Base-by-base conservation (phyloP, 345 rosid species). In the Firmiana major region DNA sequence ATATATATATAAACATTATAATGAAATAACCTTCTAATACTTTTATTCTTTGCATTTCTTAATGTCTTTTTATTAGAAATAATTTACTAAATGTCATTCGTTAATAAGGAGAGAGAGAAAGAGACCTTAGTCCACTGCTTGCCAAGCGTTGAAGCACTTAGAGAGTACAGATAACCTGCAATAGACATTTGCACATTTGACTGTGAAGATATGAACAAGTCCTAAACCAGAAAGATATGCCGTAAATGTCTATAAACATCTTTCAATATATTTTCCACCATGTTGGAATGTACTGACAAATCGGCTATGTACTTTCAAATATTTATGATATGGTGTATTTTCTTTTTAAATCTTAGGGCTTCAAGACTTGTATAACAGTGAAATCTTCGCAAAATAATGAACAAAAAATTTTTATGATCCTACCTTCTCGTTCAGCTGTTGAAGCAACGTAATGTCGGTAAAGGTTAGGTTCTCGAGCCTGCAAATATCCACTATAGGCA, bases 381-480 rank as follows among this genome's bases (percentile, higher is more conserved):
- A 17, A 34, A 65, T 13, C 57, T 74, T 36, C 45, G 28, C 5
- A 26, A 67, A 21, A 48, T 42, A n/a, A 46, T 28, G 68, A 3
- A 17, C 57, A 57, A 45, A 58, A 5, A 73, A 48, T 63, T 28
- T 67, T 71, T 40, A 57, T 70, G 77, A 49, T 80, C 87, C 72
- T 92, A 93, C 98, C 99, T 76, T 95, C 99, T 42, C 98, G 84
- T 81, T 95, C 98, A 34, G 88, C 90, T 4, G 99, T 93, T 81
- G 98, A 86, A 58, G 97, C 86, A 73, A 91, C 84, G 76, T 90
- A 89, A 77, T 86, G 99, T 62, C 98, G 87, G 84, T 78, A 95
- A 57, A 93, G 87, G 78, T 86, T 94, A 86, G 97, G 36, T 85
- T 90, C 96, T 79, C 84, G 90, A 70, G 87, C 99, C 98, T 95